Evolutionary conservation across 108 stramenopile species (phyloP).

Genomic region (Fragilariopsis cylindrus): DNA sequence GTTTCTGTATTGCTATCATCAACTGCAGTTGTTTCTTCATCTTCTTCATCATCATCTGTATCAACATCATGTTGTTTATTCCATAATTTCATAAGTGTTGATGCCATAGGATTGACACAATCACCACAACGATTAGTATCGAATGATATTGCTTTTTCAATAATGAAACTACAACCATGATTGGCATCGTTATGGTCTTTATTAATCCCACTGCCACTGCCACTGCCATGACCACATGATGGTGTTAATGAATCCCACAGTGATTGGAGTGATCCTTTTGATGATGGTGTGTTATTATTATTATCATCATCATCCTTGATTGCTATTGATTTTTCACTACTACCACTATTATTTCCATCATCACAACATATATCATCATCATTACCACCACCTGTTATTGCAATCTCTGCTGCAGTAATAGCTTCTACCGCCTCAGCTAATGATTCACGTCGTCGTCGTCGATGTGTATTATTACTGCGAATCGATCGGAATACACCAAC

Average conservation of each 20-base stretch:
- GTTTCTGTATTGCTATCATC: no score
- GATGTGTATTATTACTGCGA: no score
- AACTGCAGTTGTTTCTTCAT: neutral
- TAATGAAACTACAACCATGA: neutral
- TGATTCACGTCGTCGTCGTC: neutral
- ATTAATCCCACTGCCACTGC: neutral
- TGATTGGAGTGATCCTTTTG: conserved; percentile 8
- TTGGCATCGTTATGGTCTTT: neutral
- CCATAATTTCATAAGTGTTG: conserved; percentile 12
- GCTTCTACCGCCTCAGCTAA: conserved; percentile 2
- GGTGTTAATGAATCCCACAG: neutral
- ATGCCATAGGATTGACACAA: conserved; percentile 15
- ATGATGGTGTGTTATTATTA: conserved; percentile 7
- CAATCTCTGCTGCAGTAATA: neutral
- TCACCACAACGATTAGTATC: neutral
- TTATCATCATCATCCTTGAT: no score
- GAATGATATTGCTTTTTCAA: no score
- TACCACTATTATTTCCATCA: no score
- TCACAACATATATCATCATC: neutral
- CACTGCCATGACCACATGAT: neutral
- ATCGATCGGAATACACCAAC: no score
- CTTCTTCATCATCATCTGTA: neutral
- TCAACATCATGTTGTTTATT: neutral
- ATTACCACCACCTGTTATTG: neutral
- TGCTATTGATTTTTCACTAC: no score